Evolutionary conservation across 306 rosid species (phyloP).

Genomic region (Trifolium repens): DNA sequence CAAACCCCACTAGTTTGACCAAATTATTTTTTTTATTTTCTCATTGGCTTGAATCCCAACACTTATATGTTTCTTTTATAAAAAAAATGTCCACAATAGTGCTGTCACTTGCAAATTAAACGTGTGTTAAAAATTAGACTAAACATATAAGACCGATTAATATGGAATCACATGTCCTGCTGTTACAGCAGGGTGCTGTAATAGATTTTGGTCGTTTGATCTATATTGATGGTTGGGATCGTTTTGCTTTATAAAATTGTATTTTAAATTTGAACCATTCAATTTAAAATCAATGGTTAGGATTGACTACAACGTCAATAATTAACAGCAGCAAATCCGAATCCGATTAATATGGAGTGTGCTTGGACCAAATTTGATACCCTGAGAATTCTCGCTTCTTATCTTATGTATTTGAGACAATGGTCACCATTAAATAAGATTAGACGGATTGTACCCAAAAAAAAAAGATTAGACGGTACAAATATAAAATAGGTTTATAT

Average conservation of each 20-base stretch:
- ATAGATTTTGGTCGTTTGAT: no score
- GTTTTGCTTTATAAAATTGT: no score
- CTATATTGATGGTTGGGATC: no score
- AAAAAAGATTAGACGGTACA: background rate
- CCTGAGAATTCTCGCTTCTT: background rate
- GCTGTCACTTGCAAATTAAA: background rate
- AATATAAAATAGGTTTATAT: no score
- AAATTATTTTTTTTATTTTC: constrained; percentile 33
- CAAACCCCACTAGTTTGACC: constrained; percentile 63
- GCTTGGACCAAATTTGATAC: background rate
- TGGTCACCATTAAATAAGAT: background rate
- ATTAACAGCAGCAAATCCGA: no score
- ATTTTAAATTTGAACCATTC: no score
- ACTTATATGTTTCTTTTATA: background rate
- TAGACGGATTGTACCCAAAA: no score
- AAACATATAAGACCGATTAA: background rate
- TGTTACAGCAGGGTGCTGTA: no score
- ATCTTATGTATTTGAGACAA: no score
- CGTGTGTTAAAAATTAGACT: background rate
- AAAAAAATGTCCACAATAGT: constrained; percentile 6
- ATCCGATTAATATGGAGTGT: background rate
- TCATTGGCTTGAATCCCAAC: constrained; percentile 17
- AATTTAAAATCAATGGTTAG: no score
- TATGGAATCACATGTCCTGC: background rate
- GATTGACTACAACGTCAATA: no score